Conservation (phyloP, 140 eudicot species). For the Senecio squalidus region DNA sequence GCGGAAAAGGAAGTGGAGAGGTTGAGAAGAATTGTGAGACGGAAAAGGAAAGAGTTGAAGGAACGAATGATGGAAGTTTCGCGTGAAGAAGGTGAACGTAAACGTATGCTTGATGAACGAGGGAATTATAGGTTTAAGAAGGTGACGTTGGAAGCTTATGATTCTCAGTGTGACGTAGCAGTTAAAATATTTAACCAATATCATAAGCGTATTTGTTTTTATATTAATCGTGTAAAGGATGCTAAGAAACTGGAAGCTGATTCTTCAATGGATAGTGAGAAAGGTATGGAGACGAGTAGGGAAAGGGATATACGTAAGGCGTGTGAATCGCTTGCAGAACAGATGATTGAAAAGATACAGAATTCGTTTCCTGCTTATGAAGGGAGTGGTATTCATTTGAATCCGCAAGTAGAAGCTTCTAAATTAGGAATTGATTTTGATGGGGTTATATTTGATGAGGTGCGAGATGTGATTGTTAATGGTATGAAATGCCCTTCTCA, state of each 20-base stretch:
- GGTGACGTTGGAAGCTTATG: constrained; percentile 85
- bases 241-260: constrained; percentile 47
- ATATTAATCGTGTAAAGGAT: constrained; percentile 66
- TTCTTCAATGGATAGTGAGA: constrained; percentile 41
- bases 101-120: constrained; percentile 86
- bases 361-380: constrained; percentile 86
- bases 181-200: constrained; percentile 79
- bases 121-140: constrained; percentile 83
- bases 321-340: constrained; percentile 66
- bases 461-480: constrained; percentile 50
- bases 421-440: constrained; percentile 66
- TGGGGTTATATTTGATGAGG: constrained; percentile 58
- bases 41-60: constrained; percentile 80
- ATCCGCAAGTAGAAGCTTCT: constrained; percentile 60
- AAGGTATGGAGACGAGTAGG: constrained; percentile 57
- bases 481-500: constrained; percentile 64
- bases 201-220: constrained; percentile 58
- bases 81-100: constrained; percentile 80
- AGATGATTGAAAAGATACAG: constrained; percentile 60
- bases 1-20: constrained; percentile 94
- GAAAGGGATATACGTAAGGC: constrained; percentile 72
- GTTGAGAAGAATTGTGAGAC: constrained; percentile 71
- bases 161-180: constrained; percentile 80
- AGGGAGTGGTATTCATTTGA: constrained; percentile 68
- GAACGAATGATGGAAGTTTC: constrained; percentile 80